Evolutionary conservation across 2,329 filamentous ascomycete species (phyloP).

Genomic region (Fusarium proliferatum): DNA sequence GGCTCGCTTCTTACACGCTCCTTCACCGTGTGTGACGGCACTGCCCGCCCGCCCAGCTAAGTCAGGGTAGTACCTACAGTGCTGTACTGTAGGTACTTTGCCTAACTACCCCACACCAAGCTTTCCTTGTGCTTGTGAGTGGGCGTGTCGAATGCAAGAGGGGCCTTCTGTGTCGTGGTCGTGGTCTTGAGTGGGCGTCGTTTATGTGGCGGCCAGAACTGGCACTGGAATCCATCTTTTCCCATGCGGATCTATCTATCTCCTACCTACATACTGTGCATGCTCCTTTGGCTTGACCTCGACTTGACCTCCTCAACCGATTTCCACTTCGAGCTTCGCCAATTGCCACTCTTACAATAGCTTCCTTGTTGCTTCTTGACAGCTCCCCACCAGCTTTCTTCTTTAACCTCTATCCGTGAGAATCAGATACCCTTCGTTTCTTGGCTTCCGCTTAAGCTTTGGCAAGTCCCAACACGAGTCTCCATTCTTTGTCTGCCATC

Average conservation of each 20-base stretch:
- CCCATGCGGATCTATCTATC: slow-evolving; percentile 43
- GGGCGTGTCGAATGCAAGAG: slow-evolving; percentile 26
- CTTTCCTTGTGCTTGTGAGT: slow-evolving; percentile 43
- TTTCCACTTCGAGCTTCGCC: slow-evolving; percentile 30
- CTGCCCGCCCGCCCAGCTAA: slow-evolving; percentile 44
- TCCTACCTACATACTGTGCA: background rate
- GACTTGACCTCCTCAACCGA: slow-evolving; percentile 37
- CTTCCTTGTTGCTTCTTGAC: slow-evolving; percentile 26
- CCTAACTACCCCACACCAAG: slow-evolving; percentile 43
- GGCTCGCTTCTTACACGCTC: slow-evolving; percentile 36
- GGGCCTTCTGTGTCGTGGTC: slow-evolving; percentile 35
- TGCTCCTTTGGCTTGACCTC: background rate
- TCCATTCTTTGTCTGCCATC: slow-evolving; percentile 35
- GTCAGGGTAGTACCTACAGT: slow-evolving; percentile 16
- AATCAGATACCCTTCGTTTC: slow-evolving; percentile 20
- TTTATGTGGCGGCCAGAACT: slow-evolving; percentile 44
- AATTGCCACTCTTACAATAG: slow-evolving; percentile 34
- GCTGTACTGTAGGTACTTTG: background rate
- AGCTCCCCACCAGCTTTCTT: slow-evolving; percentile 28
- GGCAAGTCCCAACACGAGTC: slow-evolving; percentile 41
- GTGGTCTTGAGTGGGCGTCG: slow-evolving; percentile 38
- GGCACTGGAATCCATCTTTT: slow-evolving; percentile 47
- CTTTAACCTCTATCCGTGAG: slow-evolving; percentile 19
- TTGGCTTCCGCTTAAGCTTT: slow-evolving; percentile 36
- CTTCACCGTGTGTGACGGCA: slow-evolving; percentile 45